Evolutionary conservation across 2,329 filamentous ascomycete genomes (phyloP).

Genomic region (Diplodia corticola): DNA sequence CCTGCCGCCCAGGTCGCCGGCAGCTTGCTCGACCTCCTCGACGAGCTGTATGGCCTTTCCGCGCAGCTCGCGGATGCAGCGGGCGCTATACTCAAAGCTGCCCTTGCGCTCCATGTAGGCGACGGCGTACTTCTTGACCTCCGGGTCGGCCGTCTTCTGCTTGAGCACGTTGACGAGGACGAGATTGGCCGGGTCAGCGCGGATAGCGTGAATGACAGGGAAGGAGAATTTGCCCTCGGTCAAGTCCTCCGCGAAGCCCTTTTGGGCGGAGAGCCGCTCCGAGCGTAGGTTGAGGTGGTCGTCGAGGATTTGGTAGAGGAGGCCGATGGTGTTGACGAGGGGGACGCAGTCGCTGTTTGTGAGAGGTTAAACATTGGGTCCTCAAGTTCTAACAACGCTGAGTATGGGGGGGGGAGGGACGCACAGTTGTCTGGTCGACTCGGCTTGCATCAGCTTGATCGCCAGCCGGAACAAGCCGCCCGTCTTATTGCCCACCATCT

Average conservation of each 20-base stretch:
- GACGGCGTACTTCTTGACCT: conserved; percentile 90
- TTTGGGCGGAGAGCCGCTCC: conserved; percentile 59
- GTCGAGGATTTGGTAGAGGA: conserved; percentile 88
- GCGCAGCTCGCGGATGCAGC: conserved; percentile 52
- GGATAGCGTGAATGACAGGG: conserved; percentile 91
- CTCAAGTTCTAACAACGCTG: too few relatives aligned
- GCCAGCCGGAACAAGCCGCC: conserved; percentile 82
- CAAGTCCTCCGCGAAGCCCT: conserved; percentile 91
- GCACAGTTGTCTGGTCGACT: conserved; percentile 53
- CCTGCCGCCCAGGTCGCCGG: conserved; percentile 32
- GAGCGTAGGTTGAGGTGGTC: conserved; percentile 83
- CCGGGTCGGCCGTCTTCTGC: conserved; percentile 81
- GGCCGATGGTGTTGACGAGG: conserved; percentile 80
- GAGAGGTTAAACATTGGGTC: background rate
- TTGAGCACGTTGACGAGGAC: conserved; percentile 90
- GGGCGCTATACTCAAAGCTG: conserved; percentile 81
- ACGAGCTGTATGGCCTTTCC: conserved; percentile 47
- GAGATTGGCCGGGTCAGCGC: conserved; percentile 68
- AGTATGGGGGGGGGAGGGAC: conserved; percentile 17
- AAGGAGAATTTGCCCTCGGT: conserved; percentile 98
- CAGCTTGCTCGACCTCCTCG: conserved; percentile 39
- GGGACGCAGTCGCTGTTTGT: conserved; percentile 67
- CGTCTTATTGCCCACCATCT: conserved; percentile 92
- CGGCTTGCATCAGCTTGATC: conserved; percentile 85
- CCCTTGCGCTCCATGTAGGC: conserved; percentile 87